These are phyloP conservation scores for Erucastrum elatum DNA, from an alignment of 345 rosid genomes.

Conservation along the genomic window DNA sequence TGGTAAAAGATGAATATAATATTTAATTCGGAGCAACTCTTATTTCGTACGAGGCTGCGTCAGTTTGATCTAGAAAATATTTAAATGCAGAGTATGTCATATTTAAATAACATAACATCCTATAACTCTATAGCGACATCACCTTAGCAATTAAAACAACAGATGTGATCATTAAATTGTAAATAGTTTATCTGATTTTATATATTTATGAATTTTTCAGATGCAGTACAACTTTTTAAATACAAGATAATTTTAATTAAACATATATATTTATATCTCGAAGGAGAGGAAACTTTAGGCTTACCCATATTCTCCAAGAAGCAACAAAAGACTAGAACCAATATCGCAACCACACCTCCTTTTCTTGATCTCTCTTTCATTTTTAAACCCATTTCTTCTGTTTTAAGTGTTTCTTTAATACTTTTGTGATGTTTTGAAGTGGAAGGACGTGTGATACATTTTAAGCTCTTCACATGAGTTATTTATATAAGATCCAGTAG, in stretches of 20 bases:
- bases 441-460: background rate
- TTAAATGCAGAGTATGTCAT: background rate
- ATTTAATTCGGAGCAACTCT: background rate
- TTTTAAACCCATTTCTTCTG: background rate
- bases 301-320: slow-evolving; percentile 28
- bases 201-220: background rate
- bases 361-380: slow-evolving; percentile 26
- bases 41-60: background rate
- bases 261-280: background rate
- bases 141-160: background rate
- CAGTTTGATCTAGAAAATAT: background rate
- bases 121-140: background rate
- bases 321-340: slow-evolving; percentile 19
- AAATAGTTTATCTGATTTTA: background rate
- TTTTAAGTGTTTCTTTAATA: background rate
- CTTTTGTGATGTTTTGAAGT: background rate
- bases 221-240: background rate
- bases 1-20: background rate
- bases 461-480: background rate
- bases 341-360: slow-evolving; percentile 15
- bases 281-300: slow-evolving; percentile 1
- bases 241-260: background rate
- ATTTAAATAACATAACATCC: background rate
- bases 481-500: slow-evolving; percentile 20
- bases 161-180: background rate